Base-by-base conservation (phyloP, 768 basidiomycete genomes). In the Collybia sp. region DNA sequence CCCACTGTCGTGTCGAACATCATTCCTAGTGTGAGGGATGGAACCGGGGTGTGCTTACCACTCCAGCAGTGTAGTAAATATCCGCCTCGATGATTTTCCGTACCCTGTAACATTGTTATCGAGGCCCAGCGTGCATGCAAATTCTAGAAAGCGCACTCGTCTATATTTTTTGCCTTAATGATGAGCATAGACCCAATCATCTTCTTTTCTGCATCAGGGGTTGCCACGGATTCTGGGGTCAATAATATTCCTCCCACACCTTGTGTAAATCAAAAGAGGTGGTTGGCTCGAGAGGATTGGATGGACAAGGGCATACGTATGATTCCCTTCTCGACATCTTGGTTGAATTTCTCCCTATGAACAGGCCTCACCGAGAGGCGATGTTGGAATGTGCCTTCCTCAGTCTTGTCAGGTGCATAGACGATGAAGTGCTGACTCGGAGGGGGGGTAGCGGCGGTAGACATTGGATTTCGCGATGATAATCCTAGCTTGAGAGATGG, bases 341-440 rank as follows among this genome's bases (percentile, higher is more conserved):
- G 59, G 44, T 72, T 70, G 11, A 76, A 76, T 12, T 49, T 64
- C 34, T 66, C 69, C 6, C 84, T 58, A 58, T 88, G 86, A 33
- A 61, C 53, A 3, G 65, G 52, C 31, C 85, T 69, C 5, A 85
- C 79, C 1, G 72, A 68, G 50, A 83, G 64, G 30, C 85, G 72
- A n/a, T 75, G 72, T 16, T 70, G 70, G 36, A 79, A 72, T 2
- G 79, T 75, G 2, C 73, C 83, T 42, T 71, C 69, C 44, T 83
- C 80, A 11, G 76, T 76, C 54, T 71, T 76, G 58, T 88, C 85
- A 2, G 83, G 84, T 1, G 83, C 82, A 53, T 78, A 85, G 25
- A 88, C 77, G 44, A 83, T 53, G 58, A 81, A 82, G 10, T 10
- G 35, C 25, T 25, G 25, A n/a, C n/a, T n/a, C n/a, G n/a, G n/a